These are phyloP conservation scores for Suillus subluteus DNA, from an alignment of 768 basidiomycete genomes.

Conservation along the genomic window DNA sequence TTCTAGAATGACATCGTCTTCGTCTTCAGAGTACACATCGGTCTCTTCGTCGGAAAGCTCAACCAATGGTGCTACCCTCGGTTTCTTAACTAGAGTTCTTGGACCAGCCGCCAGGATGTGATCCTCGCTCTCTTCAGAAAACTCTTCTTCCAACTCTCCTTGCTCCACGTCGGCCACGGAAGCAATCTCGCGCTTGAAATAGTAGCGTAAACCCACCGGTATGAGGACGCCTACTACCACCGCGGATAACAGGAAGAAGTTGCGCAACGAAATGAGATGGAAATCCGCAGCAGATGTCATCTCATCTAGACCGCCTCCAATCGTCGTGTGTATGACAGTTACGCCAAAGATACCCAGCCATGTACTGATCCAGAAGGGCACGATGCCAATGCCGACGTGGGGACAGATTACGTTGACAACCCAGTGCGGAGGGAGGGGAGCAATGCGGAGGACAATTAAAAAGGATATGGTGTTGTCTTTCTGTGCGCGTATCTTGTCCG, in stretches of 20 bases:
- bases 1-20: conserved; percentile 76
- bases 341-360: conserved; percentile 92
- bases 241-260: conserved; percentile 83
- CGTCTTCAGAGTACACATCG: conserved; percentile 47
- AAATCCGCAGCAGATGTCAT: conserved; percentile 96
- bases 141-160: conserved; percentile 38
- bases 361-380: conserved; percentile 89
- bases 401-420: conserved; percentile 92
- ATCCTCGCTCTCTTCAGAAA: conserved; percentile 43
- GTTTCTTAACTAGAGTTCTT: conserved; percentile 44
- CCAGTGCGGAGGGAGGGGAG: conserved; percentile 96
- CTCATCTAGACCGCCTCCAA: conserved; percentile 89
- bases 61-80: conserved; percentile 35
- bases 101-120: conserved; percentile 62
- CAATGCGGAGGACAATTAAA: conserved; percentile 92
- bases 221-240: conserved; percentile 92
- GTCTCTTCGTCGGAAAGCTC: conserved; percentile 41
- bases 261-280: conserved; percentile 89
- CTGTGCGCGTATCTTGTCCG: conserved; percentile 74
- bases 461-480: conserved; percentile 88
- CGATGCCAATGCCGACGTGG: conserved; percentile 84
- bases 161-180: conserved; percentile 41
- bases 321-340: conserved; percentile 92
- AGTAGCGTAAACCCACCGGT: conserved; percentile 86
- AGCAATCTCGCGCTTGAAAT: conserved; percentile 69